Percentiles rank a stretch among this genome's conserved stretches.
Evolutionary conservation across 768 basidiomycete species (phyloP).

Genomic region (Boletus subcaerulescens): DNA sequence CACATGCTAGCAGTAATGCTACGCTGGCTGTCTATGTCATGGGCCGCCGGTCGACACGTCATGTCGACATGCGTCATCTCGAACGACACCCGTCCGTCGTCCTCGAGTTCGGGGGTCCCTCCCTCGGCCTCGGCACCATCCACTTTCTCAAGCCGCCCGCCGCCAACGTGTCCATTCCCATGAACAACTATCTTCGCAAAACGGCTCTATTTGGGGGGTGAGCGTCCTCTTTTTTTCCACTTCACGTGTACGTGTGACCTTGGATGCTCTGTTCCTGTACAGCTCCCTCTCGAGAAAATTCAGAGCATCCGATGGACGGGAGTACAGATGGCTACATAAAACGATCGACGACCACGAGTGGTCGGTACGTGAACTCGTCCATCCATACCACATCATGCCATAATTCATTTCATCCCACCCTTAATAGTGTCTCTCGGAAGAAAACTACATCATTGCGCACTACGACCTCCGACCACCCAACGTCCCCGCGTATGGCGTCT

Average conservation of each 20-base stretch:
- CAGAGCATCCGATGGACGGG: constrained; percentile 60
- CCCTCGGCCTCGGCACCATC: constrained; percentile 58
- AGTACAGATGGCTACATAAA: constrained; percentile 67
- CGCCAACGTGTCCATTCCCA: constrained; percentile 46
- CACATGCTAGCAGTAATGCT: constrained; percentile 34
- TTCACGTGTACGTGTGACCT: not conserved
- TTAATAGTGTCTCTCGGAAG: constrained; percentile 51
- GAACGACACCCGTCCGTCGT: constrained; percentile 51
- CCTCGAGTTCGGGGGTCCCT: constrained; percentile 54
- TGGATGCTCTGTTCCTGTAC: not conserved
- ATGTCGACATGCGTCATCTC: constrained; percentile 52
- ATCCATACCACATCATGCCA: constrained; percentile 1
- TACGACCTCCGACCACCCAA: constrained; percentile 58
- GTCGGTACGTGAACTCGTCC: constrained; percentile 54
- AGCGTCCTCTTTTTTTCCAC: constrained; percentile 24
- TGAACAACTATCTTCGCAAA: constrained; percentile 63
- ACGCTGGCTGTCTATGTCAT: constrained; percentile 62
- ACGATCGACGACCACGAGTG: constrained; percentile 62
- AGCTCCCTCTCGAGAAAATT: constrained; percentile 73
- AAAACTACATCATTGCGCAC: constrained; percentile 58
- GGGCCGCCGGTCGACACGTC: constrained; percentile 59
- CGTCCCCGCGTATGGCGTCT: constrained; percentile 54
- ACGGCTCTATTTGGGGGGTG: constrained; percentile 66
- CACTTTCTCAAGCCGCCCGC: constrained; percentile 45
- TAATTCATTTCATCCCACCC: not conserved